Base-by-base conservation (phyloP, 441 rosid species). In the Corymbia citriodora region DNA sequence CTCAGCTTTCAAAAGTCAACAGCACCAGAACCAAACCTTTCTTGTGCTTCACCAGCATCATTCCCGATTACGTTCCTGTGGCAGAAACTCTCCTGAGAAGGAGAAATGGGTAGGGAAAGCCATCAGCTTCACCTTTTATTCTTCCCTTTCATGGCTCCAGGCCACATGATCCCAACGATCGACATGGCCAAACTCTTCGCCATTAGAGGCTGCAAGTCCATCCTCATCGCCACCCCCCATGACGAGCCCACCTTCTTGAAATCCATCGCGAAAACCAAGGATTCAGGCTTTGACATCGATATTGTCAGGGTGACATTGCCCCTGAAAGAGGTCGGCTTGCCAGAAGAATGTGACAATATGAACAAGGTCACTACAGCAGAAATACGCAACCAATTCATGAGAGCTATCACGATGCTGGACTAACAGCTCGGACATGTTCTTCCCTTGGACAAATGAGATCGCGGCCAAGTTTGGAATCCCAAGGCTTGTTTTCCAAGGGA, bases 401-500 rank as follows among this genome's bases (percentile, higher is more conserved):
- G 31, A 33, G 90, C 81, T 59, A 13, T 13, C 29, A 83, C 29
- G 65, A 31, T 89, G 48, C 90, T 83, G 55, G 55, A 59, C 33
- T 88, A 33, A 87, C 90, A 85, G 50, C 65, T 89, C 91, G 9
- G 91, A 90, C 91, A 70, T 55, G 25, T 90, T 87, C 52, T 33
- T 90, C 70, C 89, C 91, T 4, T 90, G 89, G 91, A 74, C 89
- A 49, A 55, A 79, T 55, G 87, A 90, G 61, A 55, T 90, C 14
- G 91, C 87, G 1, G 87, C 18, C 74, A 90, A 87, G 87, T 90
- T 14, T 3, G 53, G 79, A 27, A 87, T 90, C 53, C 91, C 91
- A 57, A 36, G 89, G 87, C 68, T 87, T 23, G 52, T 55, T 48
- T 90, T 87, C 65, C 87, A 87, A 5, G 89, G 91, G 79, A 90